Evolutionary conservation across 2,329 filamentous ascomycete genomes (phyloP).

Genomic region (Xylaria digitata): DNA sequence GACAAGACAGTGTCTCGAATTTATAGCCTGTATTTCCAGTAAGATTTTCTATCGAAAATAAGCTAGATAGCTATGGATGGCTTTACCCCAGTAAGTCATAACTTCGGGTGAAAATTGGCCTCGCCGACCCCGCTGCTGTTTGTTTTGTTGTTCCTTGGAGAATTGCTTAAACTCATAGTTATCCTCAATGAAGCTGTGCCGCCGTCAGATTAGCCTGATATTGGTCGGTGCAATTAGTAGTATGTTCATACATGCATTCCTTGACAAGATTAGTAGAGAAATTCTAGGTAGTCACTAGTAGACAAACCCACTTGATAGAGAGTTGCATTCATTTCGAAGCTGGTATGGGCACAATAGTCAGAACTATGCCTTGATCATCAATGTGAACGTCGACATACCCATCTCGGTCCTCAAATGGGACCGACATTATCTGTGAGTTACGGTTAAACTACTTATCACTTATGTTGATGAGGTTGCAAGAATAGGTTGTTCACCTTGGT

Average conservation of each 20-base stretch:
- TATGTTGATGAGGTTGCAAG: not conserved
- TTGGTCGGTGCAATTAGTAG: not conserved
- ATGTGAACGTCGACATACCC: slow-evolving; percentile 63
- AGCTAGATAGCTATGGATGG: not conserved
- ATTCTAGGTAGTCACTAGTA: slow-evolving; percentile 16
- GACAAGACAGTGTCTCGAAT: slow-evolving; percentile 86
- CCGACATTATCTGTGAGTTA: slow-evolving; percentile 77
- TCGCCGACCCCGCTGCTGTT: slow-evolving; percentile 59
- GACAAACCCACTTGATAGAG: slow-evolving; percentile 78
- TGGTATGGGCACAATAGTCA: slow-evolving; percentile 49
- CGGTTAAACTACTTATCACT: slow-evolving; percentile 23
- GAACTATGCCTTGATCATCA: not conserved
- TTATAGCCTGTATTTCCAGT: slow-evolving; percentile 79
- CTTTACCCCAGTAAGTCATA: slow-evolving; percentile 90
- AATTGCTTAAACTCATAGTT: slow-evolving; percentile 79
- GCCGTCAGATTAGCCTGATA: slow-evolving; percentile 26
- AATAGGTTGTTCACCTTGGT: slow-evolving; percentile 75
- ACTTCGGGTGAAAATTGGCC: slow-evolving; percentile 73
- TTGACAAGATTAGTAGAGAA: slow-evolving; percentile 47
- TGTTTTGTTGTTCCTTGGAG: slow-evolving; percentile 68
- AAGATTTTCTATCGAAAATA: not conserved
- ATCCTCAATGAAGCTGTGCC: slow-evolving; percentile 86
- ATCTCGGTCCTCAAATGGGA: slow-evolving; percentile 84
- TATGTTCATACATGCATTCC: slow-evolving; percentile 63
- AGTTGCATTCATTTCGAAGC: slow-evolving; percentile 97